Evolutionary conservation across 441 rosid species (phyloP).

Genomic region (Erysimum cheiri): DNA sequence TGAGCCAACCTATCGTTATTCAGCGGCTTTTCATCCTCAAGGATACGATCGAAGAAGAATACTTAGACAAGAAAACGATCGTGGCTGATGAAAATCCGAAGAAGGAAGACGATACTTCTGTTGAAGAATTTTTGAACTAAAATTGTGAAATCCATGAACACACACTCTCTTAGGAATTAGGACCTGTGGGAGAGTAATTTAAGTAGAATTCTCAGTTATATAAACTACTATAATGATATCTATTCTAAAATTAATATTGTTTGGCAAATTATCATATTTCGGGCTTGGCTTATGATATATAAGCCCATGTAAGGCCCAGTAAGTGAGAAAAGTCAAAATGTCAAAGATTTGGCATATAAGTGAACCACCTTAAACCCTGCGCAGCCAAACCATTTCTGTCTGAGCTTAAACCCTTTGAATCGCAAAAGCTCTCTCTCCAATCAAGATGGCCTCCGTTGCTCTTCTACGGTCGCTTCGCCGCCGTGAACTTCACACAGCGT

Average conservation of each 20-base stretch:
- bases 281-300: neutral
- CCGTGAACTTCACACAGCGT: conserved; percentile 53
- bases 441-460: conserved; percentile 56
- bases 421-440: neutral
- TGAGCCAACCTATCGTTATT: conserved; percentile 83
- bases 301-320: conserved; percentile 38
- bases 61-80: conserved; percentile 54
- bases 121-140: conserved; percentile 46
- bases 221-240: no score
- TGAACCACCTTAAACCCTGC: conserved; percentile 36
- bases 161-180: neutral
- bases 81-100: conserved; percentile 31
- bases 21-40: conserved; percentile 84
- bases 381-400: conserved; percentile 33
- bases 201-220: conserved; percentile 14
- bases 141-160: neutral
- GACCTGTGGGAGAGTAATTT: neutral
- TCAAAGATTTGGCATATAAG: no score
- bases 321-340: no score
- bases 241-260: no score
- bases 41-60: conserved; percentile 86
- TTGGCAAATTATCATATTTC: neutral
- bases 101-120: conserved; percentile 46
- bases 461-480: conserved; percentile 55
- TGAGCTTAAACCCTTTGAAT: conserved; percentile 39